A percentile compares a stretch with the other conserved stretches of the same genome.
Conservation (phyloP, 1,139 yeast species). For the Wickerhamomyces sp. region DNA sequence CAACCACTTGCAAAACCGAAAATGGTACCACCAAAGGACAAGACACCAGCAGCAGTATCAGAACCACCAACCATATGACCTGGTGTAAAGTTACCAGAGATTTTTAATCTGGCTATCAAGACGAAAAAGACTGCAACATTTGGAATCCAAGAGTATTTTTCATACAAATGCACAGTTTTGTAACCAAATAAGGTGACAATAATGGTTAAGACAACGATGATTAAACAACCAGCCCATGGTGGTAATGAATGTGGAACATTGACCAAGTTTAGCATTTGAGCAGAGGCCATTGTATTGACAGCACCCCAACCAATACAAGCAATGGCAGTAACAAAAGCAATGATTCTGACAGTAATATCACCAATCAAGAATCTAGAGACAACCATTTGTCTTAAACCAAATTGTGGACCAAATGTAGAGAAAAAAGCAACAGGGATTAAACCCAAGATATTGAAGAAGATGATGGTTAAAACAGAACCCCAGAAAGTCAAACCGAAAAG, state of each 20-base stretch:
- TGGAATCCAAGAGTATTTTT: constrained; percentile 88
- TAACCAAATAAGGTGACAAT: constrained; percentile 84
- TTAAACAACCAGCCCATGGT: constrained; percentile 86
- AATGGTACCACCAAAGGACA: constrained; percentile 80
- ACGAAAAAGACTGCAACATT: constrained; percentile 67
- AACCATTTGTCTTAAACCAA: constrained; percentile 87
- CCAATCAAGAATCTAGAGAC: constrained; percentile 78
- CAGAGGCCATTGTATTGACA: constrained; percentile 85
- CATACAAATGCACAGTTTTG: constrained; percentile 73
- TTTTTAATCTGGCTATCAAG: constrained; percentile 71
- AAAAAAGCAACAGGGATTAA: constrained; percentile 76
- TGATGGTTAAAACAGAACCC: constrained; percentile 55
- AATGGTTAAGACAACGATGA: constrained; percentile 65
- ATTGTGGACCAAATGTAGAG: constrained; percentile 76
- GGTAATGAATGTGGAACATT: constrained; percentile 59
- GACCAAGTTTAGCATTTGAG: constrained; percentile 76
- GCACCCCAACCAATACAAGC: constrained; percentile 98
- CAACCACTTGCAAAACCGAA: constrained; percentile 94
- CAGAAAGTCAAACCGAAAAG: constrained; percentile 52
- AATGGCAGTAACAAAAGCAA: constrained; percentile 70
- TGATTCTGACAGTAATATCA: constrained; percentile 66
- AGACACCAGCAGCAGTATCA: constrained; percentile 67
- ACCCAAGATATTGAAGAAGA: constrained; percentile 74
- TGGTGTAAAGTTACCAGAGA: constrained; percentile 51
- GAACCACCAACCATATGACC: constrained; percentile 41